A percentile compares a stretch with the other conserved stretches of the same genome.
Conservation (phyloP, 352 stramenopile species). For the Thalassiosira exigua region DNA sequence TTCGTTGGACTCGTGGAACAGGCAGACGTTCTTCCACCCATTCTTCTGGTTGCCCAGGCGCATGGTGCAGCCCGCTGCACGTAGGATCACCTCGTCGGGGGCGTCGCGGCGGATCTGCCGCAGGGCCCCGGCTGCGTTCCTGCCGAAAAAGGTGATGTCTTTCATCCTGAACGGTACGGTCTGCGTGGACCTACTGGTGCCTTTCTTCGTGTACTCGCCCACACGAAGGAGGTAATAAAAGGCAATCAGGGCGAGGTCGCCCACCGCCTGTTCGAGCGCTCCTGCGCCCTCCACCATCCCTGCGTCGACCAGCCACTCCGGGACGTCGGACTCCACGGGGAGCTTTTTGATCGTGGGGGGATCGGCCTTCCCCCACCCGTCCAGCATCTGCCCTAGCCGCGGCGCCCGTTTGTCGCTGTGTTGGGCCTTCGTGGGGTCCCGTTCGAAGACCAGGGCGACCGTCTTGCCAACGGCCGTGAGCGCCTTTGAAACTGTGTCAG, state of each 20-base stretch:
- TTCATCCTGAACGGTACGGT: slow-evolving; percentile 27
- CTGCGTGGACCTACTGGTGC: slow-evolving; percentile 23
- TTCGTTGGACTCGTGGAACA: slow-evolving; percentile 3
- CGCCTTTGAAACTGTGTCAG: not conserved
- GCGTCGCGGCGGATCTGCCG: not conserved
- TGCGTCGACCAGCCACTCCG: not conserved
- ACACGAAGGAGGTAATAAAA: slow-evolving; percentile 45
- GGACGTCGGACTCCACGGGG: slow-evolving; percentile 22
- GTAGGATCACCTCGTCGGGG: not conserved
- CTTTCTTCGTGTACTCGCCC: not conserved
- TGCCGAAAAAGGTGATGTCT: slow-evolving; percentile 24
- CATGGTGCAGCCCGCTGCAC: not conserved
- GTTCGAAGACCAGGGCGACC: not conserved
- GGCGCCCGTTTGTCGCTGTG: not conserved
- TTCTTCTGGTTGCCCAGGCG: slow-evolving; percentile 24
- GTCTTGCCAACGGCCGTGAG: slow-evolving; percentile 29
- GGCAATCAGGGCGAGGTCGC: slow-evolving; percentile 28
- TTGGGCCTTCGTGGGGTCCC: slow-evolving; percentile 26
- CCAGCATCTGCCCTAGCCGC: slow-evolving; percentile 4
- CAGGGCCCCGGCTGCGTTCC: not conserved
- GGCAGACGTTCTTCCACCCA: slow-evolving; percentile 7
- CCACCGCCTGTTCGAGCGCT: not conserved
- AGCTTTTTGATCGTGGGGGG: slow-evolving; percentile 21
- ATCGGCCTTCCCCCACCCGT: slow-evolving; percentile 25
- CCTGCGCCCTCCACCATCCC: not conserved